Evolutionary conservation across 495 filamentous ascomycete genomes (phyloP).

Genomic region (Diplogelasinospora grovesii): DNA sequence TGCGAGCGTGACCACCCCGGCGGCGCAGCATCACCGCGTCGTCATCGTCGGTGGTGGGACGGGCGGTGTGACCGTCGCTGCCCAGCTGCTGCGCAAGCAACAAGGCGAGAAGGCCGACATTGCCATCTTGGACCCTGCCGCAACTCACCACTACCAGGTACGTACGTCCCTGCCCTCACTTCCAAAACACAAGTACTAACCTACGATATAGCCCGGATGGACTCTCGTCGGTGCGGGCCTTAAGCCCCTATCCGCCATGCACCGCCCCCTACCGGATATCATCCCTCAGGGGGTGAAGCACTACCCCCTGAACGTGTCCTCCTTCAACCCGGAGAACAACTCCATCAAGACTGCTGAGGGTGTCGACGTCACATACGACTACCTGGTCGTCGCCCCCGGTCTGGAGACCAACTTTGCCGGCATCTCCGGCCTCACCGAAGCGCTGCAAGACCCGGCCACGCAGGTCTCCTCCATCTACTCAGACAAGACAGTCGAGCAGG

Average conservation of each 20-base stretch:
- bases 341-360: slow-evolving; percentile 51
- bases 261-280: slow-evolving; percentile 43
- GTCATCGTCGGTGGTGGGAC: slow-evolving; percentile 59
- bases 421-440: slow-evolving; percentile 55
- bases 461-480: slow-evolving; percentile 60
- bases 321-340: slow-evolving; percentile 55
- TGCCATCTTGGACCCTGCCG: slow-evolving; percentile 58
- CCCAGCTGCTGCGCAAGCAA: slow-evolving; percentile 53
- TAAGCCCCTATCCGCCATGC: slow-evolving; percentile 49
- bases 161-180: too few relatives aligned
- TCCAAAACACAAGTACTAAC: too few relatives aligned
- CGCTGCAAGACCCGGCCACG: slow-evolving; percentile 47
- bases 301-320: slow-evolving; percentile 46
- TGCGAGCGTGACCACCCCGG: too few relatives aligned
- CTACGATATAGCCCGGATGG: too few relatives aligned
- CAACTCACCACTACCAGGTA: slow-evolving; percentile 65
- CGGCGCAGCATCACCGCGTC: slow-evolving; percentile 46
- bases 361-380: slow-evolving; percentile 54
- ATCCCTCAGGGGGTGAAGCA: slow-evolving; percentile 56
- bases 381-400: slow-evolving; percentile 59
- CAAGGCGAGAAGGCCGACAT: slow-evolving; percentile 55
- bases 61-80: slow-evolving; percentile 55
- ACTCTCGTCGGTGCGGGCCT: slow-evolving; percentile 60
- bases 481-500: slow-evolving; percentile 54
- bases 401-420: slow-evolving; percentile 49